Conservation (phyloP, 306 rosid genomes). For the Parietaria judaica region DNA sequence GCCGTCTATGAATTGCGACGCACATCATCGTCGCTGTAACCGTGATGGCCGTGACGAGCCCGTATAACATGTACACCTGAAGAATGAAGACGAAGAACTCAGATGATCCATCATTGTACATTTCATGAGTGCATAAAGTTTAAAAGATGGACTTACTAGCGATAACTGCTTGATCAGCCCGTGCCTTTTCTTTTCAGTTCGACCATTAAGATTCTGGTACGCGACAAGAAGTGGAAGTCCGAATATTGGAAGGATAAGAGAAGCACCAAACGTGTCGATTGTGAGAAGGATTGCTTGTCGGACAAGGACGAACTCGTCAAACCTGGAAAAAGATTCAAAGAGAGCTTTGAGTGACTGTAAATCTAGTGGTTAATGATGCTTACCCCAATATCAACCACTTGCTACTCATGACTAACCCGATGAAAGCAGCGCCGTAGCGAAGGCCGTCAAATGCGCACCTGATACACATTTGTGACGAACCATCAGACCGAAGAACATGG, state of each 20-base stretch:
- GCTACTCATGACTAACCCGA: constrained; percentile 53
- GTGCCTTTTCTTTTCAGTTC: constrained; percentile 28
- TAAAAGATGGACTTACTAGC: constrained; percentile 48
- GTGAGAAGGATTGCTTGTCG: constrained; percentile 89
- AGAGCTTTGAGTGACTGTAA: constrained; percentile 14
- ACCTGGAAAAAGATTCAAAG: constrained; percentile 52
- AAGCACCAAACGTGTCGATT: constrained; percentile 81
- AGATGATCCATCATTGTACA: constrained; percentile 11
- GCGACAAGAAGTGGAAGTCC: constrained; percentile 79
- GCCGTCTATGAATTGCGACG: constrained; percentile 86
- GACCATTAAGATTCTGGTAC: constrained; percentile 11
- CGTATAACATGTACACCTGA: constrained; percentile 68
- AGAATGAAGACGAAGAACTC: constrained; percentile 13
- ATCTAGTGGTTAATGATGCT: constrained; percentile 3
- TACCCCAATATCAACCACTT: neutral
- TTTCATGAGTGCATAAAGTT: neutral
- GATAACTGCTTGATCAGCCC: constrained; percentile 44
- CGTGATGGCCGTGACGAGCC: constrained; percentile 54
- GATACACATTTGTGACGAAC: constrained; percentile 21
- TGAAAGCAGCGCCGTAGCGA: constrained; percentile 91
- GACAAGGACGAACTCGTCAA: constrained; percentile 70
- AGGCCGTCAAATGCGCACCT: constrained; percentile 99
- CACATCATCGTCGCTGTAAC: constrained; percentile 67
- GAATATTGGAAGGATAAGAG: constrained; percentile 77
- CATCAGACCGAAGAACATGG: constrained; percentile 7